phyloP scores from a whole-genome alignment of 805 yeast genomes.

The Torulaspora microellipsoides region DNA sequence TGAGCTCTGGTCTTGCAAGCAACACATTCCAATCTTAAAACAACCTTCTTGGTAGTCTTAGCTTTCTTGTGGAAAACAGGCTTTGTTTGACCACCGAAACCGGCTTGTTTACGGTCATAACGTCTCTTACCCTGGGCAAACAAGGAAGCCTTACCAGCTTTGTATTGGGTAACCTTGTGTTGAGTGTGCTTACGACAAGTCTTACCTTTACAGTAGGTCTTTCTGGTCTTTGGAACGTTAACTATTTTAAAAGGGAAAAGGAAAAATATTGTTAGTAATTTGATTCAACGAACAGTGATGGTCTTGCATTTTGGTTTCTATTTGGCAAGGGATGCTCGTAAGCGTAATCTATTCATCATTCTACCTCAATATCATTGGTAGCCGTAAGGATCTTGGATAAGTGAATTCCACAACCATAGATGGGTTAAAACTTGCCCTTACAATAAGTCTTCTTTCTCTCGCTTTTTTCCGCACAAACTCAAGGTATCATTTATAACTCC shows the following conservation, averaged over 20 bases:
- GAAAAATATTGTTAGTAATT: slow-evolving; percentile 3
- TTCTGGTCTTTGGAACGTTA: slow-evolving; percentile 99
- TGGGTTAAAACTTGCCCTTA: too few species aligned
- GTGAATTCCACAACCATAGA: too few species aligned
- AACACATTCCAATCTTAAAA: slow-evolving; percentile 98
- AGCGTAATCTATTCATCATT: too few species aligned
- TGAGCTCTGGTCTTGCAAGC: slow-evolving; percentile 98
- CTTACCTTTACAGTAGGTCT: slow-evolving; percentile 99
- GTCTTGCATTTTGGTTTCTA: too few species aligned
- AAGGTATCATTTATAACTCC: too few species aligned
- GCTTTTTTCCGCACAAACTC: too few species aligned
- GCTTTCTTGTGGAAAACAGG: slow-evolving; percentile 99
- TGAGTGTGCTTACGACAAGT: slow-evolving; percentile 99
- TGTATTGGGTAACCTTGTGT: slow-evolving; percentile 99
- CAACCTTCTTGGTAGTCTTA: slow-evolving; percentile 99
- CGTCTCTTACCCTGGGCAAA: slow-evolving; percentile 99
- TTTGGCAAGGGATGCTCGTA: too few species aligned
- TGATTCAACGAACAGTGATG: neutral
- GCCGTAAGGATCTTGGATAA: too few species aligned
- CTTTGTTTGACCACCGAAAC: slow-evolving; percentile 99
- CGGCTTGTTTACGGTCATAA: slow-evolving; percentile 99
- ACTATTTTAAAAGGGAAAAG: slow-evolving; percentile 45
- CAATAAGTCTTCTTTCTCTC: too few species aligned
- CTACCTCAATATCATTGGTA: too few species aligned
- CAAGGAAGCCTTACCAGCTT: slow-evolving; percentile 99